Conservation (phyloP, 306 rosid species). For the Boehmeria nivea region DNA sequence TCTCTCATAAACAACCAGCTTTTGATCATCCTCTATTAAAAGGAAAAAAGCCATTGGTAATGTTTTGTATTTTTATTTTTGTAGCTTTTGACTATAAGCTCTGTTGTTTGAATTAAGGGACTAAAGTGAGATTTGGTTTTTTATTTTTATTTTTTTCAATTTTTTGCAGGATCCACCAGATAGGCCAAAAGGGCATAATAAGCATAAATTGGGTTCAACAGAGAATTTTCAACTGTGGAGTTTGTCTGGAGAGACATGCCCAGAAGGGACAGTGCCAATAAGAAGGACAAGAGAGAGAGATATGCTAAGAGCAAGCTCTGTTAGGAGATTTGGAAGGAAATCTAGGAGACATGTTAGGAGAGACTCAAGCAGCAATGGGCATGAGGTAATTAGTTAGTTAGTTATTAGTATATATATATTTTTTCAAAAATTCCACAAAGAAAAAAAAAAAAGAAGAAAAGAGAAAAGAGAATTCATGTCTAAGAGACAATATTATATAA, state of each 20-base stretch:
- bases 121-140: neutral
- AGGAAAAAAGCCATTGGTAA: slow-evolving; percentile 76
- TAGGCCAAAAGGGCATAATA: slow-evolving; percentile 47
- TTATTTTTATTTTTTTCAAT: neutral
- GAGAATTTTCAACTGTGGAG: slow-evolving; percentile 68
- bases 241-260: slow-evolving; percentile 65
- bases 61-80: neutral
- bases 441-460: too few relatives aligned
- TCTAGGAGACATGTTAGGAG: slow-evolving; percentile 55
- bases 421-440: too few relatives aligned
- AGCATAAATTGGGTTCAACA: slow-evolving; percentile 27
- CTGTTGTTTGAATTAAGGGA: neutral
- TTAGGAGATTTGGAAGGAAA: slow-evolving; percentile 73
- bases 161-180: slow-evolving; percentile 75
- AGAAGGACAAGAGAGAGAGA: slow-evolving; percentile 80
- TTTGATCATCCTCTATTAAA: slow-evolving; percentile 80
- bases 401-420: neutral
- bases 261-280: slow-evolving; percentile 89
- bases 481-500: neutral
- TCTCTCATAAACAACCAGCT: slow-evolving; percentile 80
- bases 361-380: slow-evolving; percentile 85
- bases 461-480: neutral
- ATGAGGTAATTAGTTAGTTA: slow-evolving; percentile 56
- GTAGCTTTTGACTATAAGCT: neutral
- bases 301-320: slow-evolving; percentile 72